phyloP scores from a whole-genome alignment of 495 filamentous ascomycete genomes.

The Delitschia confertaspora region DNA sequence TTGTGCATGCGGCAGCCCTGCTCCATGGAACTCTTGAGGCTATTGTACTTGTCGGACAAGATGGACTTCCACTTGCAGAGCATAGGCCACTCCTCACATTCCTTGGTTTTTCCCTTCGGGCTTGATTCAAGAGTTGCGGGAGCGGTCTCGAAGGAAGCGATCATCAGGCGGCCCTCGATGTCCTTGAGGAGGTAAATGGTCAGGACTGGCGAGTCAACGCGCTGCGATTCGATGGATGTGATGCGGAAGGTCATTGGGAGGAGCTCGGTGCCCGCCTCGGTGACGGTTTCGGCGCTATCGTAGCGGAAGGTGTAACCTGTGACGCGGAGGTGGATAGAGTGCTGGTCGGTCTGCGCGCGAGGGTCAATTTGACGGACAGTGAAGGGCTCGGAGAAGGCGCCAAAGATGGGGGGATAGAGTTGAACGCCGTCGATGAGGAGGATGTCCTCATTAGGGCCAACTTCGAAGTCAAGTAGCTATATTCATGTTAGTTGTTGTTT shows the following conservation, averaged over 20 bases:
- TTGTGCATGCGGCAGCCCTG: constrained; percentile 28
- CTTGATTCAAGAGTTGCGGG: constrained; percentile 9
- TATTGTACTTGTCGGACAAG: constrained; percentile 8
- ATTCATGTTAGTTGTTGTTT: not conserved
- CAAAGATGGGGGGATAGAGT: constrained; percentile 25
- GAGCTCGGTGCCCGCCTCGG: constrained; percentile 24
- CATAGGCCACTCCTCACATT: constrained; percentile 27
- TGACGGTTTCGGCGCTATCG: constrained; percentile 22
- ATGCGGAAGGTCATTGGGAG: constrained; percentile 28
- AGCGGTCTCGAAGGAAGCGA: constrained; percentile 24
- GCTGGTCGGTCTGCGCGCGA: constrained; percentile 2
- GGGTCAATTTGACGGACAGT: constrained; percentile 21
- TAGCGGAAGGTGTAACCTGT: constrained; percentile 26
- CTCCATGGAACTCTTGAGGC: constrained; percentile 11
- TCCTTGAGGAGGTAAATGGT: constrained; percentile 26
- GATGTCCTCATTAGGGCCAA: constrained; percentile 15
- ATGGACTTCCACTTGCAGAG: constrained; percentile 27
- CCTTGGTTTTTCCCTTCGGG: constrained; percentile 20
- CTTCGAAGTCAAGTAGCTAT: constrained; percentile 27
- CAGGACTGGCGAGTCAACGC: constrained; percentile 18
- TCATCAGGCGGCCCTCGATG: constrained; percentile 23
- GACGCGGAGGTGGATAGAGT: constrained; percentile 20
- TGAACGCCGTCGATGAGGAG: constrained; percentile 24
- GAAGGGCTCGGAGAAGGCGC: constrained; percentile 19
- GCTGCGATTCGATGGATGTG: constrained; percentile 21